These are phyloP conservation scores for Cladosporium velox DNA, from an alignment of 2,329 filamentous ascomycete genomes.

Conservation along the genomic window DNA sequence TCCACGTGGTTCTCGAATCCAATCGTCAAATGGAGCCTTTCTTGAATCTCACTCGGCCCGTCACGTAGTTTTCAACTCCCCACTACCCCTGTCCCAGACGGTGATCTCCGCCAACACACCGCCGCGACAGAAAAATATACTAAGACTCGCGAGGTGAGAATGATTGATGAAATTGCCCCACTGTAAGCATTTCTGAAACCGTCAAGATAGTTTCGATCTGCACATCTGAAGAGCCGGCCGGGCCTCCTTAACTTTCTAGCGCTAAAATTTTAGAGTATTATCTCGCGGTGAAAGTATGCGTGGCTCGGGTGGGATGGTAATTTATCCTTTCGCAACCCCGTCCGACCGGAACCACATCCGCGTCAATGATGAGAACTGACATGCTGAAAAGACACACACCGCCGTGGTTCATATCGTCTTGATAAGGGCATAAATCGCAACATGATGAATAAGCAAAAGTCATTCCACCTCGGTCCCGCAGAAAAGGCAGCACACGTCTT, in stretches of 20 bases:
- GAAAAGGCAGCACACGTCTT: conserved; percentile 34
- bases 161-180: conserved; percentile 5
- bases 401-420: not conserved
- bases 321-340: not conserved
- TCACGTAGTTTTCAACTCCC: conserved; percentile 4
- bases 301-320: not conserved
- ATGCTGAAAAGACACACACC: conserved; percentile 10
- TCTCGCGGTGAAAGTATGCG: not conserved
- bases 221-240: conserved; percentile 13
- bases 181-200: not conserved
- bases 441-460: not conserved
- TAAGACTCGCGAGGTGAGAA: not conserved
- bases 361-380: not conserved
- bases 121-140: not conserved
- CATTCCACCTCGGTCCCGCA: conserved; percentile 24
- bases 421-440: conserved; percentile 4
- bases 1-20: not conserved
- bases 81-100: conserved; percentile 12
- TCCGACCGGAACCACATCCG: not conserved
- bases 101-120: conserved; percentile 13
- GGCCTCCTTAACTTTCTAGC: not conserved
- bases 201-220: conserved; percentile 7
- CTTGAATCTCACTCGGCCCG: conserved; percentile 5
- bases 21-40: conserved; percentile 6
- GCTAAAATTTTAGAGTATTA: not conserved